A percentile compares a stretch with the other conserved stretches of the same genome.
Conservation (phyloP, 163 green algal species). For the Scenedesmus sp. region DNA sequence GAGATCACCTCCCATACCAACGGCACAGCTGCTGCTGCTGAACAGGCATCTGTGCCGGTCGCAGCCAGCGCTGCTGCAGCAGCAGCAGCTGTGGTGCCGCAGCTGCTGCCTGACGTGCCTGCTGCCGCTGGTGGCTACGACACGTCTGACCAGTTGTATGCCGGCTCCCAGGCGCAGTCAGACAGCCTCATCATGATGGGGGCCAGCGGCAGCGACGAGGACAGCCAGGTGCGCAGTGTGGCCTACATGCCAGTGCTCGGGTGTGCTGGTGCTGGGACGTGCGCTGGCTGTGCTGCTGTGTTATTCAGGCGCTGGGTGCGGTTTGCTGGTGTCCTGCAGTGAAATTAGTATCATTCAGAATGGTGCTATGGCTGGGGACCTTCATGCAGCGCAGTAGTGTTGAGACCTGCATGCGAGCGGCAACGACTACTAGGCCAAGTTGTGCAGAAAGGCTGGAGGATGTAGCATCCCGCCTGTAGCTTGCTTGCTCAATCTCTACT, state of each 20-base stretch:
- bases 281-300: neutral
- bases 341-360: too few species aligned
- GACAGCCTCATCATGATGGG: conserved; percentile 1
- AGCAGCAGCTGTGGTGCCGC: neutral
- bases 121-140: neutral
- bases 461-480: too few species aligned
- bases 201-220: neutral
- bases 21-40: neutral
- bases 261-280: neutral
- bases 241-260: neutral
- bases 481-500: too few species aligned
- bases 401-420: too few species aligned
- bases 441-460: too few species aligned
- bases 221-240: neutral
- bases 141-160: conserved; percentile 18
- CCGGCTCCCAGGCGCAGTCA: conserved; percentile 35
- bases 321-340: too few species aligned
- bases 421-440: too few species aligned
- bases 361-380: too few species aligned
- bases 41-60: neutral
- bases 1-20: neutral
- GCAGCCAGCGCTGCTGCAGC: neutral
- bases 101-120: neutral
- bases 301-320: neutral
- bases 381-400: too few species aligned